phyloP scores from a whole-genome alignment of 2,329 filamentous ascomycete genomes.

The Bisporella sp. region DNA sequence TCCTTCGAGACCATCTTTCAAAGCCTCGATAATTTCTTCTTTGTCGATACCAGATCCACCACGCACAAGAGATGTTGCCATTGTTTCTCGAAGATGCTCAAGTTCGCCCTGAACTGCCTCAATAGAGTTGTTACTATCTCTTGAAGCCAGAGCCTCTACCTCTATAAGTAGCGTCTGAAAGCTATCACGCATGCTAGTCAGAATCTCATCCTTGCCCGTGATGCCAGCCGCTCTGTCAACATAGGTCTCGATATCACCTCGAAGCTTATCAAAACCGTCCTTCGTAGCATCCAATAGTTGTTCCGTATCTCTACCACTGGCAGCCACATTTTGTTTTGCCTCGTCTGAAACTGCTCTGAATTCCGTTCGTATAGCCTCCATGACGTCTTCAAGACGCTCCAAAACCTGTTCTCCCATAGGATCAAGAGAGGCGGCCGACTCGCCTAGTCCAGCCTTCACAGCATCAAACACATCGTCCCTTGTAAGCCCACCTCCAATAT shows the following conservation, averaged over 20 bases:
- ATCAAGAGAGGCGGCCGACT: constrained; percentile 34
- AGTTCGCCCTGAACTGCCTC: constrained; percentile 51
- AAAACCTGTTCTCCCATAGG: constrained; percentile 43
- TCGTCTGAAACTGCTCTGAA: constrained; percentile 55
- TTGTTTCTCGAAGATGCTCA: constrained; percentile 50
- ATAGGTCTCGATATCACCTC: constrained; percentile 73
- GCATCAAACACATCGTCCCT: constrained; percentile 49
- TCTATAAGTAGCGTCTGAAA: constrained; percentile 63
- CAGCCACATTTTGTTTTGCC: constrained; percentile 70
- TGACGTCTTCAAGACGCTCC: constrained; percentile 56
- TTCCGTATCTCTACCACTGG: constrained; percentile 75
- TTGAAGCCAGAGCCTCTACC: constrained; percentile 53
- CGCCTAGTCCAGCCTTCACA: constrained; percentile 50
- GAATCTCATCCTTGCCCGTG: constrained; percentile 69
- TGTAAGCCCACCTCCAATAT: constrained; percentile 35
- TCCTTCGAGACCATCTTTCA: constrained; percentile 65
- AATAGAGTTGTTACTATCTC: constrained; percentile 43
- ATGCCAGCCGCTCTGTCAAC: constrained; percentile 65
- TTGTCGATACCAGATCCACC: constrained; percentile 41
- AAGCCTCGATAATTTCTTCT: constrained; percentile 55
- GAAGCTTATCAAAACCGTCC: constrained; percentile 76
- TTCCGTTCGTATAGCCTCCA: constrained; percentile 51
- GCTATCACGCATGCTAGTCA: constrained; percentile 58
- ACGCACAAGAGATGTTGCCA: constrained; percentile 43
- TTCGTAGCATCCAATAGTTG: constrained; percentile 84